These are phyloP conservation scores for Mycena vitilis DNA, from an alignment of 768 basidiomycete species.

Conservation along the genomic window DNA sequence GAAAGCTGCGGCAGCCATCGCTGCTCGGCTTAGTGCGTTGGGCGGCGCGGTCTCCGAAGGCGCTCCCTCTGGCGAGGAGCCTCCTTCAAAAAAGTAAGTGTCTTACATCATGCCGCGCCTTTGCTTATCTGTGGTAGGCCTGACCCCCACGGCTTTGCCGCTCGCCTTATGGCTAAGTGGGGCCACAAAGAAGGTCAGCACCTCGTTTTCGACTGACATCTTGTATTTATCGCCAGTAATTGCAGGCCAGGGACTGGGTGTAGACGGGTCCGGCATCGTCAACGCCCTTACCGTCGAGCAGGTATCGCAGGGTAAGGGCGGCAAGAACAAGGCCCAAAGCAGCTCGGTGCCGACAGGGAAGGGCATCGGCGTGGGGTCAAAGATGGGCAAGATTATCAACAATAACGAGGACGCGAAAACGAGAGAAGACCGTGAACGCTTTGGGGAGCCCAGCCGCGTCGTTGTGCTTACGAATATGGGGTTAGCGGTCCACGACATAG, in stretches of 20 bases:
- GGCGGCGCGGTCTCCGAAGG: constrained; percentile 48
- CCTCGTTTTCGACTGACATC: neutral
- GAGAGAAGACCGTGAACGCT: constrained; percentile 81
- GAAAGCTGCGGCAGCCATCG: constrained; percentile 85
- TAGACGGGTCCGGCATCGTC: constrained; percentile 85
- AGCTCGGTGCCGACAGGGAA: constrained; percentile 48
- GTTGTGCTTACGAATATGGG: constrained; percentile 91
- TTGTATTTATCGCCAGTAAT: neutral
- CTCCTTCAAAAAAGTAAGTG: constrained; percentile 32
- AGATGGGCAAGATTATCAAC: constrained; percentile 92
- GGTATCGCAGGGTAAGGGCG: constrained; percentile 54
- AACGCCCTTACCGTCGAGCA: constrained; percentile 90
- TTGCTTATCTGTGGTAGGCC: constrained; percentile 46
- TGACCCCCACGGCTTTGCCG: constrained; percentile 82
- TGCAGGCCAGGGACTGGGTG: constrained; percentile 90
- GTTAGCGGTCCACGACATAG: constrained; percentile 77
- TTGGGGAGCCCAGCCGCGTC: constrained; percentile 91
- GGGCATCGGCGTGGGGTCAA: constrained; percentile 61
- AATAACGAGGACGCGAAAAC: constrained; percentile 86
- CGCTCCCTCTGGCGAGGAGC: constrained; percentile 43
- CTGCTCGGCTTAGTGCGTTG: constrained; percentile 76
- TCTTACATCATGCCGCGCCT: neutral
- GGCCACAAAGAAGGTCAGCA: constrained; percentile 74
- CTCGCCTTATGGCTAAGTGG: constrained; percentile 94
- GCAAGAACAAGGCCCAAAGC: constrained; percentile 49